Percentiles rank a stretch among this genome's conserved stretches.
These are phyloP conservation scores for Galium porrigens DNA, from an alignment of 305 asterid genomes.

Conservation along the genomic window DNA sequence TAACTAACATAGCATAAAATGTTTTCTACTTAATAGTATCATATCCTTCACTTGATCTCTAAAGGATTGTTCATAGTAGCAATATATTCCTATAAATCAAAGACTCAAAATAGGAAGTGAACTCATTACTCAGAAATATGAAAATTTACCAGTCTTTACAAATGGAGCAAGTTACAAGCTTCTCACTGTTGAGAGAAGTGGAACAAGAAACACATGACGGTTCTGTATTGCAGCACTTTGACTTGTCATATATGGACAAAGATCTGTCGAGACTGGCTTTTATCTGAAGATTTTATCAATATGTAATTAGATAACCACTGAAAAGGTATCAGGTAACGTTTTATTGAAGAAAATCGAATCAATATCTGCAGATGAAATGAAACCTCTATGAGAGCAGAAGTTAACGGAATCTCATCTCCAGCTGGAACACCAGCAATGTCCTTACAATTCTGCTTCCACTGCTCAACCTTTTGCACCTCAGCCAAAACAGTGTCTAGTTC, in stretches of 20 bases:
- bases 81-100: background rate
- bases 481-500: constrained; percentile 51
- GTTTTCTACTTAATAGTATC: background rate
- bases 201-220: constrained; percentile 37
- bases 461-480: constrained; percentile 47
- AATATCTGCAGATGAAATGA: background rate
- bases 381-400: constrained; percentile 49
- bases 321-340: constrained; percentile 7
- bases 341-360: constrained; percentile 12
- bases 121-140: background rate
- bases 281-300: constrained; percentile 33
- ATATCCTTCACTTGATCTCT: background rate
- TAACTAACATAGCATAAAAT: background rate
- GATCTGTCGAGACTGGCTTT: constrained; percentile 41
- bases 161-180: constrained; percentile 42
- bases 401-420: constrained; percentile 30
- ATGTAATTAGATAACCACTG: constrained; percentile 12
- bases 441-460: constrained; percentile 48
- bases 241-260: constrained; percentile 32
- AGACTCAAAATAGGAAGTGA: background rate
- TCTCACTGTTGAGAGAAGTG: constrained; percentile 27
- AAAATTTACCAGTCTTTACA: constrained; percentile 54
- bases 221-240: constrained; percentile 19
- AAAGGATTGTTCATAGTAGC: background rate
- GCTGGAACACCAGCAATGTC: constrained; percentile 36